A percentile compares a stretch with the other conserved stretches of the same genome.
Evolutionary conservation across 106 monocot species (phyloP).

Genomic region (Ottelia alismoides): DNA sequence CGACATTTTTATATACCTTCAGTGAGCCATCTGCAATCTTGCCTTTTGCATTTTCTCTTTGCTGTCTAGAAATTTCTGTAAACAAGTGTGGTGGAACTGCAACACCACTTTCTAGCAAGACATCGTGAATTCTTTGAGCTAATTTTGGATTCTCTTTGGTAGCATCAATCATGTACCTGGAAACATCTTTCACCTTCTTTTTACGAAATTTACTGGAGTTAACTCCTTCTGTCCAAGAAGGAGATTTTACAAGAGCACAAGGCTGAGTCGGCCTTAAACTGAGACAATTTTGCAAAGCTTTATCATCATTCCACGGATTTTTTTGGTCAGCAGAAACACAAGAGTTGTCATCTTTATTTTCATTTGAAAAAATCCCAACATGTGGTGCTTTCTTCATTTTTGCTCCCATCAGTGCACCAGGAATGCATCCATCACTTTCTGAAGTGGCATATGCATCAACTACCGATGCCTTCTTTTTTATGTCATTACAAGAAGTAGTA

Average conservation of each 20-base stretch:
- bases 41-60: slow-evolving; percentile 12
- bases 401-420: slow-evolving; percentile 4
- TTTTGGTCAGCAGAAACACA: slow-evolving; percentile 2
- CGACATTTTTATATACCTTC: background rate
- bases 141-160: slow-evolving; percentile 65
- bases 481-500: slow-evolving; percentile 25
- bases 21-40: background rate
- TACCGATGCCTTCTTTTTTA: slow-evolving; percentile 12
- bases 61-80: slow-evolving; percentile 23
- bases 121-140: slow-evolving; percentile 67
- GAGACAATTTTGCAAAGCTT: slow-evolving; percentile 9
- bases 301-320: slow-evolving; percentile 2
- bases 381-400: slow-evolving; percentile 1
- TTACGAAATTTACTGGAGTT: slow-evolving; percentile 19
- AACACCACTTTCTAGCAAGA: slow-evolving; percentile 65
- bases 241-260: slow-evolving; percentile 21
- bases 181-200: slow-evolving; percentile 64
- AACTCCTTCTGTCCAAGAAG: slow-evolving; percentile 38
- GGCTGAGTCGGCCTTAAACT: slow-evolving; percentile 11
- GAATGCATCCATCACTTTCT: slow-evolving; percentile 11
- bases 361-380: slow-evolving; percentile 7
- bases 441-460: too few relatives aligned
- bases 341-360: slow-evolving; percentile 3
- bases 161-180: slow-evolving; percentile 69
- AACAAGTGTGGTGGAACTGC: slow-evolving; percentile 58